Evolutionary conservation across 116 monocot genomes (phyloP), one percentile per base, ranked within the genome.

Genomic region (Cymodocea nodosa): DNA sequence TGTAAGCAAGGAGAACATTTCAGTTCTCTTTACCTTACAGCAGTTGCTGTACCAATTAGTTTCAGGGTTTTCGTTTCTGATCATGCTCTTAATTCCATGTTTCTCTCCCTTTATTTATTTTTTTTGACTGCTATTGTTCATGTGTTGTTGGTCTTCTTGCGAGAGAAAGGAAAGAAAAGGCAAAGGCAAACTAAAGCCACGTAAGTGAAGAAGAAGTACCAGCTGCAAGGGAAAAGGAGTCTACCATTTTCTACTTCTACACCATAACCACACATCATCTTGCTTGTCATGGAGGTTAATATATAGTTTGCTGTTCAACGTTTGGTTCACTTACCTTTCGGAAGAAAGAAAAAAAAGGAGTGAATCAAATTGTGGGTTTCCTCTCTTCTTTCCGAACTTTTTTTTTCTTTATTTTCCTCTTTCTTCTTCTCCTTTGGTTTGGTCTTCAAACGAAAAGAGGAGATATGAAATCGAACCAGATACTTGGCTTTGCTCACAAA

Each of bases 121-220:
- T 30, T 1, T 30, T 30, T 30, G 30, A 30, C 30, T 30, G 30
- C 30, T 30, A 30, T 30, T 30, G 30, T 30, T 30, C 1, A 3
- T 30, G 30, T 30, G 30, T n/a, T 64, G 49, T 50, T 44, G 20
- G 50, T 8, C 24, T 50, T 49, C 18, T 22, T 64, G 64, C 23
- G 49, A 23, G 22, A 13, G 1, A 12, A 50, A 50, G 23, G 50
- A n/a, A 37, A 12, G 35, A 50, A 64, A 50, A 64, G 64, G 23
- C 35, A 22, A n/a, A n/a, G n/a, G n/a, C n/a, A n/a, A n/a, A n/a
- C n/a, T n/a, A 64, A 64, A 64, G 64, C 64, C 19, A 64, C 14
- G 49, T 37, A 20, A 48, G 17, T 64, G 35, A 44, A 48, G 49
- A 49, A 64, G 22, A 49, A 64, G 64, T 64, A 64, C 64, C 48